Percentiles rank a stretch among this genome's conserved stretches.
These are phyloP conservation scores for Gamarada debralockiae DNA, from an alignment of 495 filamentous ascomycete species.

Conservation along the genomic window DNA sequence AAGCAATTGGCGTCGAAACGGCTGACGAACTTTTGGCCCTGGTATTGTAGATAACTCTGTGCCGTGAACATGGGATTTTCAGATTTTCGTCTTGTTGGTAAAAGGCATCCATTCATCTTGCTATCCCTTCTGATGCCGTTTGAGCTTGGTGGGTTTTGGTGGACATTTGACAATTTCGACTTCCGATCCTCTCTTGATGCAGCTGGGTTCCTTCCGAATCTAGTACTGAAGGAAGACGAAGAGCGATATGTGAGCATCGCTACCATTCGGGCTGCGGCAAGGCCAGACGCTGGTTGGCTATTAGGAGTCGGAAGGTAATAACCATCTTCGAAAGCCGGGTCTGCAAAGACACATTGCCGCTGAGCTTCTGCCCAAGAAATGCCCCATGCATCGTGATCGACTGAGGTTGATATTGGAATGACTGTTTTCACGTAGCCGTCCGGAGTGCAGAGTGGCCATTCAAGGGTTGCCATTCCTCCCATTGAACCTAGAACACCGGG, in stretches of 20 bases:
- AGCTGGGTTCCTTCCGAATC: conserved; percentile 21
- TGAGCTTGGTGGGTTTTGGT: background rate
- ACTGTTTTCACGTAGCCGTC: conserved; percentile 30
- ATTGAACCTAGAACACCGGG: too few relatives aligned
- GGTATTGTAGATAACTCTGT: conserved; percentile 36
- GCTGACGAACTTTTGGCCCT: conserved; percentile 34
- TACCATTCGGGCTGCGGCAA: conserved; percentile 35
- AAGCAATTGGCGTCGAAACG: conserved; percentile 39
- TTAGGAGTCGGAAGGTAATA: conserved; percentile 28
- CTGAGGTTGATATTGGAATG: conserved; percentile 32
- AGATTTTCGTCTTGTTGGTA: background rate
- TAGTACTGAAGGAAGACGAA: conserved; percentile 28
- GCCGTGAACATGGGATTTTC: conserved; percentile 25
- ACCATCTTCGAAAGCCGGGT: conserved; percentile 30
- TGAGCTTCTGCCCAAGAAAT: conserved; percentile 37
- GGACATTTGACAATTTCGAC: background rate
- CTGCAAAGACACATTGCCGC: conserved; percentile 30
- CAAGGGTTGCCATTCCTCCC: conserved; percentile 36
- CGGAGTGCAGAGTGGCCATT: conserved; percentile 31
- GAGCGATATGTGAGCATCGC: conserved; percentile 40
- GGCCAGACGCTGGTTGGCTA: conserved; percentile 22
- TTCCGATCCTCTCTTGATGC: background rate
- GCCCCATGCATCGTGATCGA: conserved; percentile 34
- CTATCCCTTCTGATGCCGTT: background rate
- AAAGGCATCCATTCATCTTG: too few relatives aligned